Percentiles rank a stretch among this genome's conserved stretches.
These are phyloP conservation scores for Backusella circina DNA, from an alignment of 192 early-diverging fungal species.

Conservation along the genomic window DNA sequence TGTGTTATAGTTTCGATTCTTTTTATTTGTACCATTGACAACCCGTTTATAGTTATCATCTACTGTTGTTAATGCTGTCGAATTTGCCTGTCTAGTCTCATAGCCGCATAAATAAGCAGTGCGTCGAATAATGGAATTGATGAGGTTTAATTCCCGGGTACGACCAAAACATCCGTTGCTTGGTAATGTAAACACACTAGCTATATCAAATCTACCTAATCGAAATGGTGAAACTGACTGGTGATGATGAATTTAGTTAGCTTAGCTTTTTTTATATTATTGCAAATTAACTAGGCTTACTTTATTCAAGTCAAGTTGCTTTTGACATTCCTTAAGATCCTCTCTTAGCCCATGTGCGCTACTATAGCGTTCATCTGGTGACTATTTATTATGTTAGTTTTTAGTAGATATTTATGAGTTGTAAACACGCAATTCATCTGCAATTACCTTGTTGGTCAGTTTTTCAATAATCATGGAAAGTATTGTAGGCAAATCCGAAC, in stretches of 20 bases:
- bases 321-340: constrained; percentile 26
- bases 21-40: neutral
- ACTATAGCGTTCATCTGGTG: constrained; percentile 32
- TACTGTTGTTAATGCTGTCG: neutral
- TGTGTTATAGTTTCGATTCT: neutral
- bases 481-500: constrained; percentile 16
- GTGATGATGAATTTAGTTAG: neutral
- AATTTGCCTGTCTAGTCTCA: neutral
- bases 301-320: constrained; percentile 17
- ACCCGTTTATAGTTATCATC: neutral
- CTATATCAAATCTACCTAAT: constrained; percentile 26
- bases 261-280: neutral
- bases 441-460: constrained; percentile 27
- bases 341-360: constrained; percentile 30
- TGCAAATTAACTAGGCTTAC: constrained; percentile 2
- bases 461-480: constrained; percentile 31
- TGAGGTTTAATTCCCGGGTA: constrained; percentile 13
- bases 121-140: constrained; percentile 21
- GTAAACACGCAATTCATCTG: neutral
- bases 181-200: constrained; percentile 26
- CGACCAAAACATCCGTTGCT: constrained; percentile 26
- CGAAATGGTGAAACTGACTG: constrained; percentile 21
- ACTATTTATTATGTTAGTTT: constrained; percentile 1
- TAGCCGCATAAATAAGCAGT: constrained; percentile 11
- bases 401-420: too few relatives aligned